A percentile compares a stretch with the other conserved stretches of the same genome.
These are phyloP conservation scores for Sugiyamaella japonica DNA, from an alignment of 1,139 yeast species.

Conservation along the genomic window DNA sequence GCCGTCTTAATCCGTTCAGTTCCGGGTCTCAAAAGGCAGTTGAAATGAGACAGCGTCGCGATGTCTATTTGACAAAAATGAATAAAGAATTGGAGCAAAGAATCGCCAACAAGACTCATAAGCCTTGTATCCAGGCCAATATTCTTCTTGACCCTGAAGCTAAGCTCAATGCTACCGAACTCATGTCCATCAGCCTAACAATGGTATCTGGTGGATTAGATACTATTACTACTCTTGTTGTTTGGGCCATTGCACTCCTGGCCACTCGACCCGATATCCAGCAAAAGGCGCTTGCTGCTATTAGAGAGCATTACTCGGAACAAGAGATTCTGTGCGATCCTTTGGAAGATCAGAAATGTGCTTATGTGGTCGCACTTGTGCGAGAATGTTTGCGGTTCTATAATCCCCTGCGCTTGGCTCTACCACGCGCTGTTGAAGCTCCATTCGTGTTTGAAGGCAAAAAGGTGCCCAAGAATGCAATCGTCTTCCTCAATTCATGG, in stretches of 20 bases:
- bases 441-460: conserved; percentile 45
- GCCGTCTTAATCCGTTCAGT: conserved; percentile 42
- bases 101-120: conserved; percentile 28
- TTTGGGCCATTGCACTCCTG: conserved; percentile 56
- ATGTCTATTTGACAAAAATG: conserved; percentile 48
- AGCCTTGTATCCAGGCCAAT: conserved; percentile 48
- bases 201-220: conserved; percentile 79
- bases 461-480: conserved; percentile 54
- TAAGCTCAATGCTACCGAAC: conserved; percentile 45
- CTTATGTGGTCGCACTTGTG: conserved; percentile 55
- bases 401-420: conserved; percentile 64
- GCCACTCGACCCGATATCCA: conserved; percentile 52
- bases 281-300: conserved; percentile 43
- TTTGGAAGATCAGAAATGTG: conserved; percentile 43
- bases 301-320: conserved; percentile 41
- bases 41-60: conserved; percentile 49
- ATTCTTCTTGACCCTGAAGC: conserved; percentile 37
- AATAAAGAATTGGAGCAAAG: conserved; percentile 32
- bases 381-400: conserved; percentile 59
- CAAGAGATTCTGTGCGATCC: conserved; percentile 50
- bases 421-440: conserved; percentile 60
- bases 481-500: conserved; percentile 63
- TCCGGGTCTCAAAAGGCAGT: conserved; percentile 40
- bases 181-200: conserved; percentile 63
- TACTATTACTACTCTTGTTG: conserved; percentile 62